Evolutionary conservation across 75 land plant species (phyloP), one percentile per base, ranked within the genome.

Genomic region (Pinus albicaulis): DNA sequence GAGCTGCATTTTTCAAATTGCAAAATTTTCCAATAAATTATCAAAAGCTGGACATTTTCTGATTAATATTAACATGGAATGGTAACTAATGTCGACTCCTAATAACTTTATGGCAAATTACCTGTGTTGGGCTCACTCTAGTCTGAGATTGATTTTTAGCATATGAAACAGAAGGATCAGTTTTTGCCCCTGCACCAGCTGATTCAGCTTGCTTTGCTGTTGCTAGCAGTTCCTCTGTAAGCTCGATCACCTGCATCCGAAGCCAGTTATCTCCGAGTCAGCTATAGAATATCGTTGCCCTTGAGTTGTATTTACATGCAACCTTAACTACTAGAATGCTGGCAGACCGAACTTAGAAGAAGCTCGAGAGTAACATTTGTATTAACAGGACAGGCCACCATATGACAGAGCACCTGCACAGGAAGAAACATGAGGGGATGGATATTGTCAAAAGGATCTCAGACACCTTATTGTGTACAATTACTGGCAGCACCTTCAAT

Each of bases 191-290:
- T 28, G 55, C 44, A 53, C 61, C 86, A 56, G 78, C 65, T 26
- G 38, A 25, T 23, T 81, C 82, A 71, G 70, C 70, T 75, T 90
- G 90, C 76, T 80, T 86, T 75, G 98, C 94, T 66, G 93, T 82
- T 59, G 84, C 80, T 78, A 93, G 81, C 56, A 94, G 86, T 64
- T 94, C 97, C 78, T 86, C 85, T 13, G 97, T 94, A 74, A 94
- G 79, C 71, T 82, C 85, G 78, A 94, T 92, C 10, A 90, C 95
- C 95, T 94, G 85, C 83, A 92, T 34, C 31, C 70, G 28, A 76
- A 77, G 48, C 72, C 72, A 83, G 55, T n/a, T 68, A 31, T 68
- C 22, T 36, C 63, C 59, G 57, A 64, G 57, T 44, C 26, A 59
- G 74, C 25, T 58, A 36, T 11, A 8, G 15, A 52, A 11, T 19